Evolutionary conservation across 495 filamentous ascomycete species (phyloP), one percentile per base, ranked within the genome.

Genomic region (Penicillium arizonense): DNA sequence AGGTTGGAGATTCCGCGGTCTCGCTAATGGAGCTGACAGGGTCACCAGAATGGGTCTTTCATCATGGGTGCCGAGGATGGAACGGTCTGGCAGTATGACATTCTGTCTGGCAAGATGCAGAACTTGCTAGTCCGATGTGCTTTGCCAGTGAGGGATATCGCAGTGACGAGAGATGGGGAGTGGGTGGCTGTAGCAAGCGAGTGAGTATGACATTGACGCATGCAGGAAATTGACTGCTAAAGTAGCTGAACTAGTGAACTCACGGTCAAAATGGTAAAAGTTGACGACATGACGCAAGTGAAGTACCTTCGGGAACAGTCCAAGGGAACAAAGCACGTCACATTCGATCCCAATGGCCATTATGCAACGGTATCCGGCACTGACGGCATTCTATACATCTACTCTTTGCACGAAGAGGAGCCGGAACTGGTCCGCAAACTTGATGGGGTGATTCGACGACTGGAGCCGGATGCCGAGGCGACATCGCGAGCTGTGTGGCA

Each of bases 151-250:
- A 80, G 94, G 63, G 91, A 96, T 62, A 78, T 98, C 52, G 87
- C 87, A 1, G 72, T 97, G 13, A 92, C 90, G 4, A 85, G 82
- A 6, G 90, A 98, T 68, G 81, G 82, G 0, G 82, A 87, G 62
- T 97, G 91, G 95, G 87, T 82, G 43, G 94, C 94, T 34, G 89
- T 97, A n/a, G 89, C 95, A 28, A 96, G 92, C 81, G 95, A 98
- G 84, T 85, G 56, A 60, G 82, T 69, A 10, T 12, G 8, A 9
- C 10, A 6, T 20, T 11, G 16, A 16, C 7, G n/a, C 16, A 43
- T 32, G 5, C 11, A 39, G 16, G n/a, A 51, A 7, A 14, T 40
- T 8, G 11, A 13, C 21, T 14, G 32, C 56, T 69, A 44, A 70
- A 16, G 16, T 36, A 28, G 44, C 35, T 36, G 23, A 18, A 48